Percentiles rank a stretch among this genome's conserved stretches.
phyloP scores from a whole-genome alignment of 2,329 filamentous ascomycete species.

The Colletotrichum sp. region DNA sequence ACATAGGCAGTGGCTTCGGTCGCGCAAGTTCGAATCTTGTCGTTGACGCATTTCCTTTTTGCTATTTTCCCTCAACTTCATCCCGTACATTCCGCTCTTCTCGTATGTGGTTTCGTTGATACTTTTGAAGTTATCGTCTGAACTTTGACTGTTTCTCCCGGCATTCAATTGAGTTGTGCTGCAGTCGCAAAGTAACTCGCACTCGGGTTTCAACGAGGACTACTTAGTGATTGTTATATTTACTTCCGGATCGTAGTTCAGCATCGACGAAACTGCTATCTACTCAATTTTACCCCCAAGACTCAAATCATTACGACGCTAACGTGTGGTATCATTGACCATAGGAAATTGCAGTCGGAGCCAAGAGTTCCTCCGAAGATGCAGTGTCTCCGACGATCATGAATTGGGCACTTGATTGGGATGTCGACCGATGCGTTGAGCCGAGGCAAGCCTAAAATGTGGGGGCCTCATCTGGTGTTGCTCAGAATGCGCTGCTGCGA shows the following conservation, averaged over 20 bases:
- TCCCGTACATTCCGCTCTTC: neutral
- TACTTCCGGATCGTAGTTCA: neutral
- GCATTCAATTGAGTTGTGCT: neutral
- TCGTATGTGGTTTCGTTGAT: neutral
- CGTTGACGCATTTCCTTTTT: conserved; percentile 2
- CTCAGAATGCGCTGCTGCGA: neutral
- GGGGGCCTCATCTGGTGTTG: neutral
- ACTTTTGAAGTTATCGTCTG: neutral
- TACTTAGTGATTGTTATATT: neutral
- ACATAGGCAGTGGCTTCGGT: conserved; percentile 20
- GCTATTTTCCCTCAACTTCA: neutral
- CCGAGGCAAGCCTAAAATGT: conserved; percentile 16
- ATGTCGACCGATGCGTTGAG: neutral
- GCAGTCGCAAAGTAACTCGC: neutral
- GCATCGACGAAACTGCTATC: neutral
- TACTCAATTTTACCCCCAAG: neutral
- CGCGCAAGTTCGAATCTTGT: conserved; percentile 23
- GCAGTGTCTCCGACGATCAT: neutral
- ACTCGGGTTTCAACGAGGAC: neutral
- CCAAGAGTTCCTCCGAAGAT: neutral
- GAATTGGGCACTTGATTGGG: neutral
- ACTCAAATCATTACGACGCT: neutral
- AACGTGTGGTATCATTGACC: neutral
- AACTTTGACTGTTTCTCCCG: neutral
- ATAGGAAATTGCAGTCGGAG: neutral